Evolutionary conservation across 176 grass and related monocot species (phyloP).

Genomic region (Carex myosuroides): DNA sequence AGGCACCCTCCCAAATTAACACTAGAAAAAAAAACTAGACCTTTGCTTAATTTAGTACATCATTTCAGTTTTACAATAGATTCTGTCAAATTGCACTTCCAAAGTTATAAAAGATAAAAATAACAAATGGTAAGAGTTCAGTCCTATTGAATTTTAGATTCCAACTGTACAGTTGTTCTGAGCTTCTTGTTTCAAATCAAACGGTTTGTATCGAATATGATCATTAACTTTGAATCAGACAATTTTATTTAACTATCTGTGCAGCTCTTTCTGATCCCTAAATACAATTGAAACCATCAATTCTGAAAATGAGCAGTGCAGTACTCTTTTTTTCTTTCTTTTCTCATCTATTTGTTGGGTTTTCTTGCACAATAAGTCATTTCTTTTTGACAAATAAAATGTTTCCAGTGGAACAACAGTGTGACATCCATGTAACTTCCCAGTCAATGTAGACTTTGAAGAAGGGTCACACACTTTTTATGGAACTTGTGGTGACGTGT

Average conservation of each 20-base stretch:
- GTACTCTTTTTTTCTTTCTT: background rate
- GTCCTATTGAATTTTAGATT: background rate
- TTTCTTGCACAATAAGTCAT: background rate
- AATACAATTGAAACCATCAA: background rate
- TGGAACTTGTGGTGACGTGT: slow-evolving; percentile 7
- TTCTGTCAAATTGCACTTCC: background rate
- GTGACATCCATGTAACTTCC: background rate
- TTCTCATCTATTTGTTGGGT: background rate
- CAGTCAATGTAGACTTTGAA: slow-evolving; percentile 13
- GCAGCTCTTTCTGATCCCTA: background rate
- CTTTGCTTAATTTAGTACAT: background rate
- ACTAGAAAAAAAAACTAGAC: background rate
- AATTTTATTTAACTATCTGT: background rate
- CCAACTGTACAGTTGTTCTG: background rate
- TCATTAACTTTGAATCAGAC: background rate
- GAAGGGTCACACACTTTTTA: background rate
- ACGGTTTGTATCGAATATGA: background rate
- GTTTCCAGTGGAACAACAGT: background rate
- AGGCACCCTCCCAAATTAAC: background rate
- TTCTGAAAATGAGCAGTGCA: background rate
- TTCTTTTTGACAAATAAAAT: background rate
- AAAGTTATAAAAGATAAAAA: background rate
- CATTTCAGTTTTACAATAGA: background rate
- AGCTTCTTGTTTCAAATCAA: background rate
- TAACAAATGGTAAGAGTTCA: background rate